Evolutionary conservation across 2,329 filamentous ascomycete genomes (phyloP).

Genomic region (Madurella fahalii): DNA sequence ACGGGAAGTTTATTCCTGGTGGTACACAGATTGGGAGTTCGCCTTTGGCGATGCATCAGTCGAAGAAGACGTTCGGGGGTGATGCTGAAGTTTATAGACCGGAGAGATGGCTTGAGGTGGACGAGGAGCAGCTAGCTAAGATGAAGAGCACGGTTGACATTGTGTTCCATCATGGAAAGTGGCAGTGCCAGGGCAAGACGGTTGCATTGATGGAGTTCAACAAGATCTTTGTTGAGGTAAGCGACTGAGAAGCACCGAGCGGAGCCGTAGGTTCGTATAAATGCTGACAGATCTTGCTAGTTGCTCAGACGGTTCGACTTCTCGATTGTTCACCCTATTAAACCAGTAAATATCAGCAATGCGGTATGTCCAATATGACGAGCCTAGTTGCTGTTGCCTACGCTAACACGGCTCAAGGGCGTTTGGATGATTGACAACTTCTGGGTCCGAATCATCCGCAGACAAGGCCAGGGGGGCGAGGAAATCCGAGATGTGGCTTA

Average conservation of each 20-base stretch:
- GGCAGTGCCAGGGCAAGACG: slow-evolving; percentile 37
- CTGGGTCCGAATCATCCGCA: background rate
- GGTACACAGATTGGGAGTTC: slow-evolving; percentile 37
- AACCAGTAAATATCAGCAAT: background rate
- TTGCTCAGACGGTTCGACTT: slow-evolving; percentile 13
- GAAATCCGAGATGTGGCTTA: too few relatives aligned
- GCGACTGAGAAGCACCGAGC: slow-evolving; percentile 2
- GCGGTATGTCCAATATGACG: background rate
- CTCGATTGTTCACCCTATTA: slow-evolving; percentile 5
- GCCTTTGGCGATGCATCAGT: slow-evolving; percentile 32
- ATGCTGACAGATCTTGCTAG: slow-evolving; percentile 1
- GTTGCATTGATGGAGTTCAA: slow-evolving; percentile 41
- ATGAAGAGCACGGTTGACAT: slow-evolving; percentile 36
- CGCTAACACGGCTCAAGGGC: background rate
- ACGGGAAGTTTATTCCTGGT: slow-evolving; percentile 33
- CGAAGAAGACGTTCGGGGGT: slow-evolving; percentile 31
- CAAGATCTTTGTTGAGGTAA: slow-evolving; percentile 40
- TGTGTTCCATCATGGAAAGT: slow-evolving; percentile 37
- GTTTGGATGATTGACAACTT: background rate
- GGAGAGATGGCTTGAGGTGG: slow-evolving; percentile 40
- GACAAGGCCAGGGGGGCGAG: background rate
- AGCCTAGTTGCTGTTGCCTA: background rate
- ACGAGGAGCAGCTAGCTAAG: slow-evolving; percentile 27
- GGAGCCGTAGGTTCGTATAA: background rate
- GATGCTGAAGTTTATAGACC: slow-evolving; percentile 40